phyloP scores from a whole-genome alignment of 805 yeast genomes.

The Candida endomychidarum region DNA sequence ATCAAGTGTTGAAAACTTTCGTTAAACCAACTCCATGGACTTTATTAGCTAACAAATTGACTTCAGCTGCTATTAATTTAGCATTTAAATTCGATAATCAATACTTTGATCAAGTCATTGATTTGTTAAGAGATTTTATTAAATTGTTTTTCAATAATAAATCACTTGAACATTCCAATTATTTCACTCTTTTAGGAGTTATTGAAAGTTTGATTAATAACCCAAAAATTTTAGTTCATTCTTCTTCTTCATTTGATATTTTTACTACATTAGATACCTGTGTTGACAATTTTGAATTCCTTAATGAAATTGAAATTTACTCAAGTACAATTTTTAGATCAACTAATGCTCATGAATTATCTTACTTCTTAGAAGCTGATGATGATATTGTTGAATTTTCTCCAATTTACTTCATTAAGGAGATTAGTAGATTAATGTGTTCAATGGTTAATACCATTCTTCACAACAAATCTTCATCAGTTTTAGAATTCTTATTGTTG shows the following conservation, averaged over 20 bases:
- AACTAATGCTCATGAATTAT: slow-evolving; percentile 16
- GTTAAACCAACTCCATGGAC: slow-evolving; percentile 34
- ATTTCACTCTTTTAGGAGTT: slow-evolving; percentile 36
- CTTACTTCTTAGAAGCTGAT: slow-evolving; percentile 19
- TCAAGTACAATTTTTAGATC: slow-evolving; percentile 20
- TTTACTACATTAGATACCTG: slow-evolving; percentile 34
- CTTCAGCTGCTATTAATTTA: slow-evolving; percentile 32
- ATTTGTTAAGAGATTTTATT: slow-evolving; percentile 28
- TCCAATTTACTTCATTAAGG: slow-evolving; percentile 36
- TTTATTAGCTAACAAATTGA: slow-evolving; percentile 31
- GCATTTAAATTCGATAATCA: slow-evolving; percentile 24
- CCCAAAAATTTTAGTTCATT: slow-evolving; percentile 26
- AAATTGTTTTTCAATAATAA: slow-evolving; percentile 23
- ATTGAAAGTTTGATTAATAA: slow-evolving; percentile 29
- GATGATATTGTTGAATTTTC: slow-evolving; percentile 32
- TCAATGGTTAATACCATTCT: slow-evolving; percentile 32
- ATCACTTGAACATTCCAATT: slow-evolving; percentile 28
- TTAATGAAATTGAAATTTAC: slow-evolving; percentile 35
- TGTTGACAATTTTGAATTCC: slow-evolving; percentile 39
- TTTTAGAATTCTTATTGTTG: slow-evolving; percentile 29
- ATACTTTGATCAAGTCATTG: slow-evolving; percentile 25
- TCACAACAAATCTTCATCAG: slow-evolving; percentile 22
- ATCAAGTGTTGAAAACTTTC: slow-evolving; percentile 29
- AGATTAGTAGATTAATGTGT: slow-evolving; percentile 35
- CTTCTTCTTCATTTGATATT: slow-evolving; percentile 27